Evolutionary conservation across 2,329 filamentous ascomycete genomes (phyloP).

Genomic region (Venturia effusa): DNA sequence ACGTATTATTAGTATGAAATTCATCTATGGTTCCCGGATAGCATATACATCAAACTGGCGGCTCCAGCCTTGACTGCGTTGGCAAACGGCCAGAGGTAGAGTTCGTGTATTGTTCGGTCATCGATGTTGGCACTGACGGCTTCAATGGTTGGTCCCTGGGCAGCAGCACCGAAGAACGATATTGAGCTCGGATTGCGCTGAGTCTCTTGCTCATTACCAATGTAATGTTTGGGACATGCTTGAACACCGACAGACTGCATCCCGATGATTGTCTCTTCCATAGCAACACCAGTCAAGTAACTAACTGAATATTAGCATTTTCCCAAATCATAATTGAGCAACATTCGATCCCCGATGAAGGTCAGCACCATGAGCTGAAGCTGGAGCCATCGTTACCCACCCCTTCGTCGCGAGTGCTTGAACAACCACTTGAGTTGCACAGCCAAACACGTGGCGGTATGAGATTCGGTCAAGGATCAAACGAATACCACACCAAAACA

Average conservation of each 20-base stretch:
- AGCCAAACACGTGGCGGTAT: too few relatives aligned
- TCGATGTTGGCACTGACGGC: slow-evolving; percentile 54
- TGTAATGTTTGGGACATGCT: slow-evolving; percentile 33
- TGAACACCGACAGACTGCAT: slow-evolving; percentile 34
- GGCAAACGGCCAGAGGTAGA: slow-evolving; percentile 69
- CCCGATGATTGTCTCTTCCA: slow-evolving; percentile 32
- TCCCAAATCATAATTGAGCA: background rate
- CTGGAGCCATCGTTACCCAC: background rate
- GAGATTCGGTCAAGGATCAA: too few relatives aligned
- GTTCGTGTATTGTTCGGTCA: slow-evolving; percentile 63
- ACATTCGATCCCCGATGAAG: background rate
- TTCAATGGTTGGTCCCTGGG: slow-evolving; percentile 30
- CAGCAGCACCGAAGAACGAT: background rate
- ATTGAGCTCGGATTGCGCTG: slow-evolving; percentile 5
- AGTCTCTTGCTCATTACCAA: slow-evolving; percentile 52
- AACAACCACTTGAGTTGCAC: too few relatives aligned
- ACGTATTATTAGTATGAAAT: slow-evolving; percentile 32
- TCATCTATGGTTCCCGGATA: slow-evolving; percentile 17
- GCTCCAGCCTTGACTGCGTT: slow-evolving; percentile 61
- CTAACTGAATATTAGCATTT: background rate
- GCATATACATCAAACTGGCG: slow-evolving; percentile 31
- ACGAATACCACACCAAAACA: too few relatives aligned
- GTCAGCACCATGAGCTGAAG: background rate
- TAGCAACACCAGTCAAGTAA: slow-evolving; percentile 29
- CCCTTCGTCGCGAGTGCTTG: too few relatives aligned